Evolutionary conservation across 768 basidiomycete species (phyloP), one percentile per base, ranked within the genome.

Genomic region (Lentinula lateritia): DNA sequence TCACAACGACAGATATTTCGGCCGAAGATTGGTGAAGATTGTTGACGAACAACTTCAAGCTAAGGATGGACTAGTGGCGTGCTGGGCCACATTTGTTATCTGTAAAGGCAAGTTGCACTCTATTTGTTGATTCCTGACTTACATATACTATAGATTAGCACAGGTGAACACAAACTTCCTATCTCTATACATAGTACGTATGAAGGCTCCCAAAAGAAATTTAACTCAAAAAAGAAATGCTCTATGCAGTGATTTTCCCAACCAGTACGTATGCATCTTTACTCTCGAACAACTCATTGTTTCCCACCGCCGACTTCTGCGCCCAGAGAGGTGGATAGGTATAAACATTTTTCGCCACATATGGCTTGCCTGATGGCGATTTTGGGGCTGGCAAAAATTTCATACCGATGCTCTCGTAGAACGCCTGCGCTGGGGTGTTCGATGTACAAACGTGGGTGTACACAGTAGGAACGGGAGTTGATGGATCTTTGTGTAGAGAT

Each of bases 361-460:
- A 56, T 23, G 52, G 62, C 20, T 23, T 46, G n/a, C 55, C 62
- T 16, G 50, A 35, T 6, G 28, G 28, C 3, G 41, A 43, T 43
- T 50, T 45, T n/a, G 53, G 42, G 43, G 3, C 42, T 10, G 38
- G 38, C n/a, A 56, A n/a, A 34, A 56, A 35, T 52, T 20, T 63
- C 68, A 83, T 67, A 15, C 80, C 80, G 50, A 83, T 70, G n/a
- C 67, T 72, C 62, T 77, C 66, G 63, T 81, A 81, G 62, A 83
- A 81, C 45, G 68, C 69, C 62, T 76, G 68, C 13, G 80, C 80
- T 16, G 72, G 60, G 7, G 65, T 63, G 66, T 81, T 81, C 20
- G 76, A 73, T 16, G 75, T 74, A n/a, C 79, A 73, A 38, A 83
- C 78, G 54, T 80, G 78, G 48, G 81, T 78, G 62, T 75, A 76